Base-by-base conservation (phyloP, 169 alveolate genomes). In the Eimeria falciformis region DNA sequence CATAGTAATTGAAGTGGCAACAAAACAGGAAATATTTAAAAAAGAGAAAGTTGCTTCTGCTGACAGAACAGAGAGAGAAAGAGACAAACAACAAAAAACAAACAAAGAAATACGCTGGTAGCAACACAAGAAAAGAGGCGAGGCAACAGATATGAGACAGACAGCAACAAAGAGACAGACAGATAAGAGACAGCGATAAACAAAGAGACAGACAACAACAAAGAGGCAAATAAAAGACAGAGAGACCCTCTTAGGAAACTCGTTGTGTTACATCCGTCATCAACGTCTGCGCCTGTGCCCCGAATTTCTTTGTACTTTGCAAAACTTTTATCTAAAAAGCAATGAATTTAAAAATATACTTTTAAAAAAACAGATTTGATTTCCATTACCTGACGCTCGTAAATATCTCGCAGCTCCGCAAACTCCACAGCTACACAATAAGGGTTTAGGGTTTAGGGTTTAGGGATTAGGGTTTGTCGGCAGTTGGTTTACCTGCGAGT, bases 261-360 rank as follows among this genome's bases (percentile, higher is more conserved):
- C 73, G 17, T 27, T 62, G 73, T 3, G 29, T n/a, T 62, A 37
- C 73, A 23, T 62, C 6, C 6, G 83, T 40, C 83, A 71, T 71
- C 25, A 71, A 27, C 21, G 83, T 71, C 56, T 71, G 83, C 58
- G 83, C 83, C 58, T 71, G 53, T 17, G 53, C 83, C 17, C 83
- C 83, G 37, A 71, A 71, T 29, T 40, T 29, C 5, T 71, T 37
- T 40, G 83, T 58, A 58, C 83, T 71, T 25, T 71, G 33, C 37
- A 71, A 33, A 58, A 71, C 83, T 53, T 53, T 53, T 53, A 53
- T 14, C n/a, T 53, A 14, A 53, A 53, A 1, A 14, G 1, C 14
- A 53, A 14, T 53, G 0, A 53, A 21, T 66, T 25, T 9, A 66
- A 66, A 23, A 27, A 23, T 0, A 5, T 66, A 66, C 25, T 27